Evolutionary conservation across 1,139 yeast species (phyloP).

Genomic region (Suhomyces bolitotheri): DNA sequence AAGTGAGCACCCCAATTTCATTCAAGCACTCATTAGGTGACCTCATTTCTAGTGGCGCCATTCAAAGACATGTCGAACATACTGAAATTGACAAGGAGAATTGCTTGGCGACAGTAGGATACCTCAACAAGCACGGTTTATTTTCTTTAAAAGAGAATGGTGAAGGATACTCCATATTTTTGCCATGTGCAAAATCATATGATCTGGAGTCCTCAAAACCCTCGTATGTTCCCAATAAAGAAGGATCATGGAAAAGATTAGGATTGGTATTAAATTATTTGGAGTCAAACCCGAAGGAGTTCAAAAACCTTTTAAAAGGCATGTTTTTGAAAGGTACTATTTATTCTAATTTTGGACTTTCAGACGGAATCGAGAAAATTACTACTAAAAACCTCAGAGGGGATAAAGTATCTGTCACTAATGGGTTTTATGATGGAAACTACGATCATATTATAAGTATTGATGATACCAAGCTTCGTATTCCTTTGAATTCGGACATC

Average conservation of each 20-base stretch:
- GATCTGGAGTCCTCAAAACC: neutral
- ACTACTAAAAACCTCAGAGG: conserved; percentile 41
- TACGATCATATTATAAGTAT: conserved; percentile 27
- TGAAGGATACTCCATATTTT: conserved; percentile 69
- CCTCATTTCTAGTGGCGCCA: conserved; percentile 37
- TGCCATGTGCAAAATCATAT: conserved; percentile 62
- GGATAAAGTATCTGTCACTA: conserved; percentile 26
- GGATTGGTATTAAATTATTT: conserved; percentile 66
- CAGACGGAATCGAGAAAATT: conserved; percentile 21
- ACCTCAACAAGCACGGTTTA: conserved; percentile 32
- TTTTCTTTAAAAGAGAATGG: conserved; percentile 48
- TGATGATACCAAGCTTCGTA: conserved; percentile 29
- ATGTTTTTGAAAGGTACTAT: conserved; percentile 62
- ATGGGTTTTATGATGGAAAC: conserved; percentile 25
- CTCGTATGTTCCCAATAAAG: neutral
- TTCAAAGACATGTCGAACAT: conserved; percentile 32
- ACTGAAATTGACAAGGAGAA: conserved; percentile 36
- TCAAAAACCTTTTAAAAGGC: conserved; percentile 55
- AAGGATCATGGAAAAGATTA: conserved; percentile 63
- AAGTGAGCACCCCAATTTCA: conserved; percentile 38
- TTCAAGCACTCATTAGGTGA: conserved; percentile 42
- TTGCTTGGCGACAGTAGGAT: conserved; percentile 39
- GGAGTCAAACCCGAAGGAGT: conserved; percentile 49
- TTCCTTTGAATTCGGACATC: conserved; percentile 60
- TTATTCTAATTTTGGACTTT: conserved; percentile 60